phyloP scores from a whole-genome alignment of 2,329 filamentous ascomycete genomes.

The Ophiosphaerella herpotricha region DNA sequence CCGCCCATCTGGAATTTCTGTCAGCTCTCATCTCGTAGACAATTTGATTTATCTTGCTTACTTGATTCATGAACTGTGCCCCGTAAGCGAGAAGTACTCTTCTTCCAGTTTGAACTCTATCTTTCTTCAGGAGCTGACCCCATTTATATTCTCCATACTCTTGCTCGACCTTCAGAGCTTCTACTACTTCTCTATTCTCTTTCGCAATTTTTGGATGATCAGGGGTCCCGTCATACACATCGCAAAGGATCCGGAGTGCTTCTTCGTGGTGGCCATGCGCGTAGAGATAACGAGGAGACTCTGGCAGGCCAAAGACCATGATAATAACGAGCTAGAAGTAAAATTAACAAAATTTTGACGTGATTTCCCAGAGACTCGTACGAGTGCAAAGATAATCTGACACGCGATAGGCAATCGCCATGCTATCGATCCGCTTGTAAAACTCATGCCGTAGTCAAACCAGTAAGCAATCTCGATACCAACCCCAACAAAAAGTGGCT shows the following conservation, averaged over 20 bases:
- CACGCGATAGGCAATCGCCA: conserved; percentile 56
- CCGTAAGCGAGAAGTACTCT: conserved; percentile 48
- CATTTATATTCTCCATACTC: conserved; percentile 47
- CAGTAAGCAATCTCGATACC: conserved; percentile 57
- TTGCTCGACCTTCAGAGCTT: conserved; percentile 43
- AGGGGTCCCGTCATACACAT: conserved; percentile 52
- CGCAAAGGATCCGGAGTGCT: conserved; percentile 55
- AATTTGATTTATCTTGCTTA: neutral
- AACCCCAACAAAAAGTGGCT: conserved; percentile 55
- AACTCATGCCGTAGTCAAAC: conserved; percentile 45
- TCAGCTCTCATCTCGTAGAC: neutral
- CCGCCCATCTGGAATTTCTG: conserved; percentile 33
- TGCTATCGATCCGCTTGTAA: conserved; percentile 48
- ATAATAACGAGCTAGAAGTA: conserved; percentile 40
- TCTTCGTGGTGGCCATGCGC: conserved; percentile 49
- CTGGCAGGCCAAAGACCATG: conserved; percentile 46
- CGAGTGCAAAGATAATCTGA: conserved; percentile 51
- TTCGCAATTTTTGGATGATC: conserved; percentile 60
- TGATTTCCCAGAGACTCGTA: conserved; percentile 7
- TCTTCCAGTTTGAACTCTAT: conserved; percentile 47
- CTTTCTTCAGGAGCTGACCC: conserved; percentile 46
- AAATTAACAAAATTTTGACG: neutral
- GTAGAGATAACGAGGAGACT: conserved; percentile 34
- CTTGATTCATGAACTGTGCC: conserved; percentile 47
- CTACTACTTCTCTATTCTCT: conserved; percentile 51